Conservation (phyloP, 1,284 basidiomycete species). For the Blastosporella zonata region DNA sequence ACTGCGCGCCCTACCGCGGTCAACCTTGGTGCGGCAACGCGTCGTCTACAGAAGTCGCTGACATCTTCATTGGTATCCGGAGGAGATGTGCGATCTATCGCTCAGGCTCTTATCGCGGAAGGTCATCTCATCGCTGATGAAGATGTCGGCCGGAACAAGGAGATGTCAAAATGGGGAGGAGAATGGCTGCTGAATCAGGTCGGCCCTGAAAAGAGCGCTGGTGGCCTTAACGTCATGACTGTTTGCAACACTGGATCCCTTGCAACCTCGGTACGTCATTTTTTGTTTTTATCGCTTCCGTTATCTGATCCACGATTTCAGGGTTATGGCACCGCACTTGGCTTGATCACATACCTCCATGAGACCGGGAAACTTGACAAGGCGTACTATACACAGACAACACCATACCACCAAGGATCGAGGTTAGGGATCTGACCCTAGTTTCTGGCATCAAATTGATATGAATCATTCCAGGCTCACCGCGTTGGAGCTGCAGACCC, state of each 20-base stretch:
- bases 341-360: conserved; percentile 87
- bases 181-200: conserved; percentile 75
- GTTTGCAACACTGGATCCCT: conserved; percentile 96
- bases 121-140: conserved; percentile 72
- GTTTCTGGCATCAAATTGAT: background rate
- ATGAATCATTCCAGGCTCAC: conserved; percentile 56
- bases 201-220: conserved; percentile 45
- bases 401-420: conserved; percentile 91
- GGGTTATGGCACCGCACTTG: conserved; percentile 93
- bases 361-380: conserved; percentile 72
- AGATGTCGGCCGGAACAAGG: conserved; percentile 79
- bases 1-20: conserved; percentile 93
- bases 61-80: conserved; percentile 35
- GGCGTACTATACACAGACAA: conserved; percentile 89
- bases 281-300: conserved; percentile 5
- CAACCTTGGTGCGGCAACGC: conserved; percentile 82
- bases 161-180: conserved; percentile 80
- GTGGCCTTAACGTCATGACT: conserved; percentile 75
- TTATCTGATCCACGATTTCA: conserved; percentile 27
- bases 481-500: conserved; percentile 79
- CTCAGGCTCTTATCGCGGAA: conserved; percentile 59
- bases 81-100: conserved; percentile 47
- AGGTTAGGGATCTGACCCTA: conserved; percentile 38
- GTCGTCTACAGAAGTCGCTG: conserved; percentile 59
- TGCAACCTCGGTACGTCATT: conserved; percentile 76